phyloP scores from a whole-genome alignment of 345 rosid genomes.

The Lepidium africanum region DNA sequence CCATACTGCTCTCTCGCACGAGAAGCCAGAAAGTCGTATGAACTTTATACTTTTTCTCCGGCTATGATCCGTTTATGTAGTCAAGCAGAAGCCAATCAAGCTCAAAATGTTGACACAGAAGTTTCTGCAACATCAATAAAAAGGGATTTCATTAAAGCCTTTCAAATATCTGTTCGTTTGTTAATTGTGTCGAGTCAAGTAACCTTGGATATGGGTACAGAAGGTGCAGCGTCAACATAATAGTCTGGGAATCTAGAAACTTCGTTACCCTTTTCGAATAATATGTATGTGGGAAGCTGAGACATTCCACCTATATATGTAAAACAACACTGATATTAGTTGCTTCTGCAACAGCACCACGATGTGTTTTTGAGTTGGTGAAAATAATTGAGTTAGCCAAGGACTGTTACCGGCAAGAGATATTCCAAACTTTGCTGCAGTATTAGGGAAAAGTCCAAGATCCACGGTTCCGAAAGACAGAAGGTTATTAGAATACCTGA shows the following conservation, averaged over 20 bases:
- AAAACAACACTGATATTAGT: slow-evolving; percentile 8
- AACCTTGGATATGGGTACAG: slow-evolving; percentile 72
- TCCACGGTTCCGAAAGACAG: slow-evolving; percentile 81
- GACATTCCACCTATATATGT: slow-evolving; percentile 50
- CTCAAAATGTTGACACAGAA: slow-evolving; percentile 61
- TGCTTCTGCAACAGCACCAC: neutral
- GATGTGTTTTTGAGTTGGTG: neutral
- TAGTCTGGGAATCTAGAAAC: slow-evolving; percentile 73
- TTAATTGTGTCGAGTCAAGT: neutral
- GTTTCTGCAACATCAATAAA: slow-evolving; percentile 51
- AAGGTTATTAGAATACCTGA: slow-evolving; percentile 76
- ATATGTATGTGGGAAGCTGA: slow-evolving; percentile 80
- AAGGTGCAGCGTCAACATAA: slow-evolving; percentile 49
- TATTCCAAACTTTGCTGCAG: slow-evolving; percentile 81
- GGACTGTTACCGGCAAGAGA: slow-evolving; percentile 52
- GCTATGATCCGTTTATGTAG: slow-evolving; percentile 59
- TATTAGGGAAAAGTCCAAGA: slow-evolving; percentile 89
- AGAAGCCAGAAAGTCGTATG: neutral
- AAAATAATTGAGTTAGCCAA: neutral
- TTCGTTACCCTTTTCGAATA: slow-evolving; percentile 73
- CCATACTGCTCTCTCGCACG: neutral
- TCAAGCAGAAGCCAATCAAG: slow-evolving; percentile 72
- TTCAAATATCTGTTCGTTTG: too few species aligned
- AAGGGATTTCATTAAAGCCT: neutral
- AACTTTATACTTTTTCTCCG: neutral